A percentile compares a stretch with the other conserved stretches of the same genome.
Conservation (phyloP, 371 early-diverging fungal genomes). For the Apophysomyces sp. region DNA sequence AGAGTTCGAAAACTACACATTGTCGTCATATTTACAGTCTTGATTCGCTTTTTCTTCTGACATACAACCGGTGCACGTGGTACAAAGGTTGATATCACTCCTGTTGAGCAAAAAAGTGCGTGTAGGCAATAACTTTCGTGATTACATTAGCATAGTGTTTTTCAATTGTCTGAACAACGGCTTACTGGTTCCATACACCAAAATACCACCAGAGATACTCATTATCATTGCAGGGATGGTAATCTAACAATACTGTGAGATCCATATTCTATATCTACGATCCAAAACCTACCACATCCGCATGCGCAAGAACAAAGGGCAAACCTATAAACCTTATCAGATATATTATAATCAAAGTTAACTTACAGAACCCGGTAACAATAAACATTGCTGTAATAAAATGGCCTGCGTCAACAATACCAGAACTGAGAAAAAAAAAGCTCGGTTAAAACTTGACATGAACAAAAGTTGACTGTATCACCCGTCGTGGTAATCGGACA, state of each 20-base stretch:
- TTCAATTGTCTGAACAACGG: conserved; percentile 2
- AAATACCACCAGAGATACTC: conserved; percentile 82
- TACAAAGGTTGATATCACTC: conserved; percentile 7
- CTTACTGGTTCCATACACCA: conserved; percentile 87
- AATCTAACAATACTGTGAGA: conserved; percentile 38
- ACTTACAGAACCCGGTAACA: conserved; percentile 87
- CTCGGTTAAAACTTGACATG: not conserved
- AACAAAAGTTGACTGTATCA: conserved; percentile 12
- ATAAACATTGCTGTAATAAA: conserved; percentile 92
- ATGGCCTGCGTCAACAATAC: conserved; percentile 84
- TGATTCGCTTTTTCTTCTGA: not conserved
- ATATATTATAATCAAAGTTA: not conserved
- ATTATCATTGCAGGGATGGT: conserved; percentile 82
- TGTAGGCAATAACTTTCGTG: conserved; percentile 45
- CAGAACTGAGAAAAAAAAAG: conserved; percentile 31
- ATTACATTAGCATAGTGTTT: not conserved
- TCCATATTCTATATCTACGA: not conserved
- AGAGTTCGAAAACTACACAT: not conserved
- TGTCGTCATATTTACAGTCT: not conserved
- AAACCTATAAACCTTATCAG: conserved; percentile 36
- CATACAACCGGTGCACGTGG: not conserved
- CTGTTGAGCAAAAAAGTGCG: conserved; percentile 46
- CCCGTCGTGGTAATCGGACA: conserved; percentile 75
- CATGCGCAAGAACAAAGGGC: conserved; percentile 75
- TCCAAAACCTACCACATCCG: conserved; percentile 55